These are phyloP conservation scores for Marasmius sp. DNA, from an alignment of 1,284 basidiomycete species.

Conservation along the genomic window DNA sequence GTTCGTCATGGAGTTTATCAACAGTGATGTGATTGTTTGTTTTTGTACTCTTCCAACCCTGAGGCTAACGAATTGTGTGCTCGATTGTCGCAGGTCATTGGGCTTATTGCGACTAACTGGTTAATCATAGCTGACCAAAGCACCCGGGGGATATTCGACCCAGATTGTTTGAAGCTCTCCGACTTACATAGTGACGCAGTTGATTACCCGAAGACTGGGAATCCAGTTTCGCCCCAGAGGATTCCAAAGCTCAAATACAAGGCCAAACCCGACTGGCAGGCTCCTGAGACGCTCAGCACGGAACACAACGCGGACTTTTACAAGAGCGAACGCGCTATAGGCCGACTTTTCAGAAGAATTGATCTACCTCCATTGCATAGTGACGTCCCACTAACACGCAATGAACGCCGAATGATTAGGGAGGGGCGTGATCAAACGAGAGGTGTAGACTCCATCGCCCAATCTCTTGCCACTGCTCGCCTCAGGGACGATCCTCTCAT, in stretches of 20 bases:
- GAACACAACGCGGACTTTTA: slow-evolving; percentile 41
- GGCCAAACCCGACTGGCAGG: slow-evolving; percentile 57
- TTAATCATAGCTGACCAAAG: slow-evolving; percentile 70
- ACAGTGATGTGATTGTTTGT: slow-evolving; percentile 62
- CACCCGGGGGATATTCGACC: slow-evolving; percentile 50
- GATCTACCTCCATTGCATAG: slow-evolving; percentile 23
- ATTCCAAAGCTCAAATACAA: slow-evolving; percentile 7
- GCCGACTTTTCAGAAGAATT: slow-evolving; percentile 55
- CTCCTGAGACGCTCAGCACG: slow-evolving; percentile 52
- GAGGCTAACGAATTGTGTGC: background rate
- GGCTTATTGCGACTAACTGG: slow-evolving; percentile 63
- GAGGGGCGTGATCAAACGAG: background rate
- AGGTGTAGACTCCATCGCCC: slow-evolving; percentile 1
- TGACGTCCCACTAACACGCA: background rate
- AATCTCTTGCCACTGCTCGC: background rate
- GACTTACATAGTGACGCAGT: slow-evolving; percentile 69
- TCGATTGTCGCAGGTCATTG: slow-evolving; percentile 42
- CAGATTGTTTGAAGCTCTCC: slow-evolving; percentile 61
- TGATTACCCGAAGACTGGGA: slow-evolving; percentile 68
- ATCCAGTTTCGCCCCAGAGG: slow-evolving; percentile 39
- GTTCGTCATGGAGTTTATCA: slow-evolving; percentile 73
- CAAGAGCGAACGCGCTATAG: slow-evolving; percentile 50
- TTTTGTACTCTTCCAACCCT: too few species aligned
- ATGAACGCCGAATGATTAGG: background rate
- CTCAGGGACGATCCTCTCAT: slow-evolving; percentile 1